These are phyloP conservation scores for Fusarium sambucinum DNA, from an alignment of 2,329 filamentous ascomycete genomes.

Conservation along the genomic window DNA sequence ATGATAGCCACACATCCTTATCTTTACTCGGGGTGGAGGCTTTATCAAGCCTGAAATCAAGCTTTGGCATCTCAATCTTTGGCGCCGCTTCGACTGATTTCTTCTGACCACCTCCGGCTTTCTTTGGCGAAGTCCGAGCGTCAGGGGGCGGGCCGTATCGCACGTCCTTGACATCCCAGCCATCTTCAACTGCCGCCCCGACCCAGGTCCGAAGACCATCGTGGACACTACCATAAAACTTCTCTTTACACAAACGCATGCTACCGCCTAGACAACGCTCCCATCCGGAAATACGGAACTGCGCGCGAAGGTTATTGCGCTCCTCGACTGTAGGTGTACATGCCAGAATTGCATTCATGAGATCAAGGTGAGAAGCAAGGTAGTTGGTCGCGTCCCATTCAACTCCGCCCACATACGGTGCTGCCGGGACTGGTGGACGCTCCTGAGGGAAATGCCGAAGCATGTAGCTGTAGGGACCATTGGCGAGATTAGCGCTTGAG, in stretches of 20 bases:
- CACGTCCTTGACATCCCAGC: constrained; percentile 86
- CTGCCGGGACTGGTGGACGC: constrained; percentile 89
- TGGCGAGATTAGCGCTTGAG: constrained; percentile 50
- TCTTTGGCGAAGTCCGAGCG: constrained; percentile 50
- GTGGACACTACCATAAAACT: constrained; percentile 94
- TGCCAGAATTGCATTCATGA: constrained; percentile 90
- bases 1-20: constrained; percentile 51
- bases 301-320: constrained; percentile 81
- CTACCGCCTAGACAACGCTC: constrained; percentile 89
- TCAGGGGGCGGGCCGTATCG: constrained; percentile 72
- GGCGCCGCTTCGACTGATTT: constrained; percentile 68
- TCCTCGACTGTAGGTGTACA: constrained; percentile 76
- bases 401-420: constrained; percentile 95
- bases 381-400: constrained; percentile 99
- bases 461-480: constrained; percentile 70
- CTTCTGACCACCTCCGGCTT: constrained; percentile 54
- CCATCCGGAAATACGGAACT: constrained; percentile 86
- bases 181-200: constrained; percentile 85
- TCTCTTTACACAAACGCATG: constrained; percentile 93
- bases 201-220: constrained; percentile 92
- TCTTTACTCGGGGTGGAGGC: constrained; percentile 49
- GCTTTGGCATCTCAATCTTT: constrained; percentile 70
- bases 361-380: constrained; percentile 89
- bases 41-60: constrained; percentile 62
- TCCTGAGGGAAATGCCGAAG: constrained; percentile 83